Conservation (phyloP, 2,329 filamentous ascomycete species). For the Cladosporium halotolerans region DNA sequence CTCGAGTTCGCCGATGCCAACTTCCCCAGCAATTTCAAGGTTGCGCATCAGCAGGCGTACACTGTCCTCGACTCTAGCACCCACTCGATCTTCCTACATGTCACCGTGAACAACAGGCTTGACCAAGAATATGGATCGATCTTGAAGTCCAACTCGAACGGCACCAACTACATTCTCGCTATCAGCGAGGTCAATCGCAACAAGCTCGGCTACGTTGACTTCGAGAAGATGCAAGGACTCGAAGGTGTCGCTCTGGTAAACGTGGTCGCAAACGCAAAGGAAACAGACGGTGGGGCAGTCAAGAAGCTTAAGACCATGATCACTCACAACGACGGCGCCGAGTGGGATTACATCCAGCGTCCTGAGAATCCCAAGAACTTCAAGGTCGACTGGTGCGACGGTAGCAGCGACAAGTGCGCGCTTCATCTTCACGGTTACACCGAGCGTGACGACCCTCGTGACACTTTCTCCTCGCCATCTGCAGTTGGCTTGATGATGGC, state of each 20-base stretch:
- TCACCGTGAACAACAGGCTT: slow-evolving; percentile 63
- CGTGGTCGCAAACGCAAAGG: slow-evolving; percentile 67
- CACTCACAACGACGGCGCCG: slow-evolving; percentile 89
- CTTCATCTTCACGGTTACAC: slow-evolving; percentile 95
- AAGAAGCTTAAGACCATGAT: slow-evolving; percentile 89
- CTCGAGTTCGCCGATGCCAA: slow-evolving; percentile 71
- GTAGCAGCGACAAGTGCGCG: slow-evolving; percentile 62
- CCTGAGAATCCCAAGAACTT: slow-evolving; percentile 64
- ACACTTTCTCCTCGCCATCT: slow-evolving; percentile 81
- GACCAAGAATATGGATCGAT: slow-evolving; percentile 74
- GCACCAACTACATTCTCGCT: slow-evolving; percentile 87
- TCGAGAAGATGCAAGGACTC: slow-evolving; percentile 88
- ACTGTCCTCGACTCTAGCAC: slow-evolving; percentile 93
- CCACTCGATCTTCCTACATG: slow-evolving; percentile 89
- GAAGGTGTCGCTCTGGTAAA: slow-evolving; percentile 90
- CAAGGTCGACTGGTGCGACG: slow-evolving; percentile 63
- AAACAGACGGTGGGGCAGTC: slow-evolving; percentile 53
- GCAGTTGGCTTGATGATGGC: slow-evolving; percentile 89
- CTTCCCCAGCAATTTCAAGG: slow-evolving; percentile 79
- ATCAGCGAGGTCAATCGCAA: slow-evolving; percentile 77
- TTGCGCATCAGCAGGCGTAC: slow-evolving; percentile 73
- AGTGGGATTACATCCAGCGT: slow-evolving; percentile 74
- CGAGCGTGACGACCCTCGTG: slow-evolving; percentile 71
- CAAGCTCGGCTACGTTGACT: slow-evolving; percentile 73
- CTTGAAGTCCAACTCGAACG: slow-evolving; percentile 97